phyloP scores from a whole-genome alignment of 2,329 filamentous ascomycete species.

The Scedosporium apiospermum region DNA sequence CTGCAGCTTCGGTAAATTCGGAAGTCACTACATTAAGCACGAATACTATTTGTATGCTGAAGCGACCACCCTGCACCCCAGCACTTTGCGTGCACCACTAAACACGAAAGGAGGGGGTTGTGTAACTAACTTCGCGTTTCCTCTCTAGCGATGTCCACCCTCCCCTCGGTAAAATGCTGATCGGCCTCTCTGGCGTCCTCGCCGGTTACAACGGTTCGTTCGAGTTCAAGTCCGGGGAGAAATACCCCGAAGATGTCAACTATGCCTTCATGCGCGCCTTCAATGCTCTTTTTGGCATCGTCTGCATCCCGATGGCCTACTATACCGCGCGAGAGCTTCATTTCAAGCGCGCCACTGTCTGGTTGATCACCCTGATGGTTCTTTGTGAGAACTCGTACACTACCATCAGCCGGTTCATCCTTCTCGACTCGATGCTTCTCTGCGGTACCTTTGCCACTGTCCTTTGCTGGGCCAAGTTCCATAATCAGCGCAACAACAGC shows the following conservation, averaged over 20 bases:
- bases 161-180: conserved; percentile 95
- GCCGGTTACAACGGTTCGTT: conserved; percentile 98
- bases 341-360: conserved; percentile 77
- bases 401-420: conserved; percentile 95
- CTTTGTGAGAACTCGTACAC: conserved; percentile 99
- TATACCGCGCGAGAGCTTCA: conserved; percentile 88
- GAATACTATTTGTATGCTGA: conserved; percentile 78
- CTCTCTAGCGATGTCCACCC: conserved; percentile 56
- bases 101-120: too few species aligned
- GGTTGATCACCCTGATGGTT: conserved; percentile 94
- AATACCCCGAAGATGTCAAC: conserved; percentile 85
- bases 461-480: conserved; percentile 95
- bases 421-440: conserved; percentile 96
- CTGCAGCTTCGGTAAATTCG: conserved; percentile 84
- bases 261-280: conserved; percentile 98
- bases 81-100: not conserved
- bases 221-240: conserved; percentile 98
- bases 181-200: conserved; percentile 89
- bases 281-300: conserved; percentile 88
- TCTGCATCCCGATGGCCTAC: conserved; percentile 90
- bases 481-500: conserved; percentile 73
- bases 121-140: conserved; percentile 10
- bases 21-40: conserved; percentile 96
- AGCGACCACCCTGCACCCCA: not conserved
- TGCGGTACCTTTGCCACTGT: conserved; percentile 98